Evolutionary conservation across 495 filamentous ascomycete species (phyloP), one percentile per base, ranked within the genome.

Genomic region (Pseudomonodictys pantanalensis): DNA sequence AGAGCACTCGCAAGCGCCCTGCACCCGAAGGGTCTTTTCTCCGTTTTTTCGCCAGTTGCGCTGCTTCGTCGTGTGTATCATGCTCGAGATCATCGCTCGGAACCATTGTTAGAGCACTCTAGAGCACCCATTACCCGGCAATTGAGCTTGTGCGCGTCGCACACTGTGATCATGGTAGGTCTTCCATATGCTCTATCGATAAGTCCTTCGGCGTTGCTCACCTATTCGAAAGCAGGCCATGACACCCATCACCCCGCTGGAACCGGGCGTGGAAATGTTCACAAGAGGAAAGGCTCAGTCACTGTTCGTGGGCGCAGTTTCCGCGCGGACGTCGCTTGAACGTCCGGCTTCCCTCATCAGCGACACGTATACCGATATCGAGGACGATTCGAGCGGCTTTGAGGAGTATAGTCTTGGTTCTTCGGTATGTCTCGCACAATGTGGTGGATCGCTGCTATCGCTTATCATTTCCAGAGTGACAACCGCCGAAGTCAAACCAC

Each of bases 291-390:
- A 72, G 30, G 58, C 66, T 35, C 68, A 70, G 46, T 65, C 72
- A 10, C 51, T 73, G 23, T 64, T 75, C 52, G 53, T 58, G 26
- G 18, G 18, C 22, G 20, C 17, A n/a, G 53, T 45, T 12, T 58
- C 60, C 29, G 57, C 65, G 18, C 54, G 65, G 51, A 39, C 60
- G 51, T 45, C 54, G 51, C 22, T 61, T 33, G 44, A 58, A 35
- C 57, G 83, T 53, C 83, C 85, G 45, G 65, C 76, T 33, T 91
- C 89, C 30, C 75, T 83, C 22, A 79, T 83, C 24, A 91, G 85
- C 17, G 85, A 90, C 52, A 83, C 88, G 58, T 82, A 91, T 67
- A 87, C 86, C 30, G 89, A 93, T 47, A 85, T 81, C 59, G 83
- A 85, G 56, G 81, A 82, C 20, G 86, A 86, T 54, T 83, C 64